Evolutionary conservation across 2,329 filamentous ascomycete genomes (phyloP).

Genomic region (Aspergillus pseudoglaucus): DNA sequence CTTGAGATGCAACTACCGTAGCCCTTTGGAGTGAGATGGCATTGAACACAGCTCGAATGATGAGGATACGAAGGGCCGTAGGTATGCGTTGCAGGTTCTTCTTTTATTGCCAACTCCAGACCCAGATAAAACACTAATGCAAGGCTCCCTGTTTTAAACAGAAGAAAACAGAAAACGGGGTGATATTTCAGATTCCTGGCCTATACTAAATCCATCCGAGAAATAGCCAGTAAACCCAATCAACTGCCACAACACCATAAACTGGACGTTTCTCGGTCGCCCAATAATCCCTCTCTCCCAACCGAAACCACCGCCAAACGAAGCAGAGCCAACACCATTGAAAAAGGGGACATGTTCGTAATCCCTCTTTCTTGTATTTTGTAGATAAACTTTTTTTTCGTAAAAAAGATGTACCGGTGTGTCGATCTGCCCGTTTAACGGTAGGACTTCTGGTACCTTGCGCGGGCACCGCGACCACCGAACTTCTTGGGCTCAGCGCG

Average conservation of each 20-base stretch:
- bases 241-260: constrained; percentile 18
- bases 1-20: no score
- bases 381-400: constrained; percentile 6
- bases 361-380: constrained; percentile 1
- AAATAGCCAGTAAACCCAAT: constrained; percentile 21
- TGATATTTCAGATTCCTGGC: constrained; percentile 27
- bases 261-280: constrained; percentile 11
- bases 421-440: constrained; percentile 58
- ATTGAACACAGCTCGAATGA: no score
- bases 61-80: no score
- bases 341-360: no score
- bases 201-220: constrained; percentile 23
- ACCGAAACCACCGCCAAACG: neutral
- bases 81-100: neutral
- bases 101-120: neutral
- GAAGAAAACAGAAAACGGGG: constrained; percentile 18
- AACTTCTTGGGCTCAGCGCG: constrained; percentile 98
- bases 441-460: constrained; percentile 99
- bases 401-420: constrained; percentile 1
- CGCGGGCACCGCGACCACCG: constrained; percentile 76
- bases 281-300: constrained; percentile 3
- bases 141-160: neutral
- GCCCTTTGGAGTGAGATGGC: no score
- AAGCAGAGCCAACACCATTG: constrained; percentile 8
- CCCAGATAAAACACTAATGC: neutral